These are phyloP conservation scores for Candida michaelii DNA, from an alignment of 805 yeast genomes.

Conservation along the genomic window DNA sequence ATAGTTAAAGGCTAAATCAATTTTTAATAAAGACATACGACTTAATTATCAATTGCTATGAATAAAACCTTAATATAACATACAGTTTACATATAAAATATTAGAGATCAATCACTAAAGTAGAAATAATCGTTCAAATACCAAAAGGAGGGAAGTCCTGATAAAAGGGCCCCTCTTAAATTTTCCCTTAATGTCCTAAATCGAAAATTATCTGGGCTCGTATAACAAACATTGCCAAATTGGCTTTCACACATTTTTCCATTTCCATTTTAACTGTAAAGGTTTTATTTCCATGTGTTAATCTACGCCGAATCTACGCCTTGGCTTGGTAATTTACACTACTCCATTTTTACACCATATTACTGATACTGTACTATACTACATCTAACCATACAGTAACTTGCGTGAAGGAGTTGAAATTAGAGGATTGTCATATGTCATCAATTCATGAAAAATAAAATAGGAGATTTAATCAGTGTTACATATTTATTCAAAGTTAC, in stretches of 20 bases:
- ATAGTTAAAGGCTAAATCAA: no score
- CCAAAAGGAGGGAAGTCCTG: constrained; percentile 4
- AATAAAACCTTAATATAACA: no score
- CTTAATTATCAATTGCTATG: no score
- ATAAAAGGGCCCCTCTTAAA: constrained; percentile 1
- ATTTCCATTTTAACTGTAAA: not conserved
- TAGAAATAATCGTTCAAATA: not conserved
- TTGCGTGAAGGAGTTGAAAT: not conserved
- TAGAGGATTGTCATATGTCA: not conserved
- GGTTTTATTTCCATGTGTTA: not conserved
- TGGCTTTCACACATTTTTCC: constrained; percentile 5
- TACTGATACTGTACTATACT: no score
- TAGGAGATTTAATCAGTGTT: no score
- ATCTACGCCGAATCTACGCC: not conserved
- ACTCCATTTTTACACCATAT: no score
- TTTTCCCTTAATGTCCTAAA: constrained; percentile 4
- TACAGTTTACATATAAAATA: no score
- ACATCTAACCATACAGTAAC: not conserved
- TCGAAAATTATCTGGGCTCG: constrained; percentile 13
- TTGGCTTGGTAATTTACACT: no score
- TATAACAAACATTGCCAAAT: constrained; percentile 8
- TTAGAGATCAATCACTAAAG: no score
- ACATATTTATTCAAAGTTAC: no score
- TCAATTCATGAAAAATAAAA: not conserved
- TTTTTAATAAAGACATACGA: no score